phyloP scores from a whole-genome alignment of 2,329 filamentous ascomycete genomes.

The Aschersonia sp. region DNA sequence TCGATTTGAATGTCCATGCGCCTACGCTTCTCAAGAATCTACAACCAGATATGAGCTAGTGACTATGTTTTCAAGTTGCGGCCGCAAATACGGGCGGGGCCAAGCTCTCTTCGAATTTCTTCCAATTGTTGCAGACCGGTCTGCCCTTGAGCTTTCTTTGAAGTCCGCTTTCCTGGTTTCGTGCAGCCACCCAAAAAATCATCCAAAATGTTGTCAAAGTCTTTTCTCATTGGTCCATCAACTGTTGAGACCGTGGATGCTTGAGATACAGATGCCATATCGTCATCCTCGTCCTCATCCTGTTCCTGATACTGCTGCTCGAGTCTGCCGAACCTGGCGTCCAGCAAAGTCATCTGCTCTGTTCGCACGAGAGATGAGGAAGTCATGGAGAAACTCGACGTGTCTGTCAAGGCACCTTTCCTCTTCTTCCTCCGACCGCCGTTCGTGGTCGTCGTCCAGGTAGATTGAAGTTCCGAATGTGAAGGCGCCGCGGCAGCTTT shows the following conservation, averaged over 20 bases:
- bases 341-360: slow-evolving; percentile 71
- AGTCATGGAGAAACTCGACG: slow-evolving; percentile 82
- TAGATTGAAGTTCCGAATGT: slow-evolving; percentile 52
- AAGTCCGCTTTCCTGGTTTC: slow-evolving; percentile 55
- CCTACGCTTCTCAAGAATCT: too few species aligned
- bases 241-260: slow-evolving; percentile 53
- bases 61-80: slow-evolving; percentile 5
- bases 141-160: slow-evolving; percentile 70
- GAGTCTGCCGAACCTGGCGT: slow-evolving; percentile 82
- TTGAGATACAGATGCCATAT: slow-evolving; percentile 42
- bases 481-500: slow-evolving; percentile 22
- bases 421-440: slow-evolving; percentile 83
- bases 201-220: slow-evolving; percentile 86
- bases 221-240: slow-evolving; percentile 51
- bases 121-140: slow-evolving; percentile 81
- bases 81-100: slow-evolving; percentile 51
- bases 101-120: slow-evolving; percentile 69
- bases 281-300: slow-evolving; percentile 33
- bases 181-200: slow-evolving; percentile 72
- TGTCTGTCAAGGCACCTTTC: slow-evolving; percentile 82
- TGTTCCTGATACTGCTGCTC: slow-evolving; percentile 58
- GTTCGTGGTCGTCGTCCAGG: slow-evolving; percentile 62
- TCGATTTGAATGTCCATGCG: too few species aligned
- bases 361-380: slow-evolving; percentile 78
- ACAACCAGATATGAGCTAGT: slow-evolving; percentile 3